Evolutionary conservation across 305 asterid genomes (phyloP).

Genomic region (Fraxinus baroniana): DNA sequence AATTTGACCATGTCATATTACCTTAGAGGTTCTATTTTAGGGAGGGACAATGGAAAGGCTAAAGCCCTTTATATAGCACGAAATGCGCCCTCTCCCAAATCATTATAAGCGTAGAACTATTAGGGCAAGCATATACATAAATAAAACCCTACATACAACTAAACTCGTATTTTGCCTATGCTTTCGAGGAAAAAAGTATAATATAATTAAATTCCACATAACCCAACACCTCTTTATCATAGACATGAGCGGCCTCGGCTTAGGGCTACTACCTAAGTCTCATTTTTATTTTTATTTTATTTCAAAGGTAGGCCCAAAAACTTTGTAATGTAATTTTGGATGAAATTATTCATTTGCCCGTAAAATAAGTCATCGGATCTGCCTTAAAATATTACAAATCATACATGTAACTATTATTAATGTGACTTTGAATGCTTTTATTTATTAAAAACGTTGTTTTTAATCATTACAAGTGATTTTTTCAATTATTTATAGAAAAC

Average conservation of each 20-base stretch:
- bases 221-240: not conserved
- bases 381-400: not conserved
- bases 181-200: not conserved
- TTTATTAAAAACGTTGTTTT: too few species aligned
- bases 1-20: not conserved
- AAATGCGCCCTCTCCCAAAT: too few species aligned
- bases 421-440: too few species aligned
- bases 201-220: too few species aligned
- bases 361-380: too few species aligned
- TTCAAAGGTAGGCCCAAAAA: too few species aligned
- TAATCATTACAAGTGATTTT: too few species aligned
- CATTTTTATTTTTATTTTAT: too few species aligned
- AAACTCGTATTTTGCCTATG: not conserved
- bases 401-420: not conserved
- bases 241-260: not conserved
- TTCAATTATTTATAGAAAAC: too few species aligned
- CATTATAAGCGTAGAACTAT: too few species aligned
- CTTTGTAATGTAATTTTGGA: too few species aligned
- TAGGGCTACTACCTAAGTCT: too few species aligned
- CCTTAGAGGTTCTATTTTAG: not conserved
- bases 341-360: not conserved
- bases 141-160: not conserved
- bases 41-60: not conserved
- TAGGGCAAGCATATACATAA: not conserved
- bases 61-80: not conserved